Evolutionary conservation across 176 grass and related monocot genomes (phyloP).

Genomic region (Ampelocalamus luodianensis): DNA sequence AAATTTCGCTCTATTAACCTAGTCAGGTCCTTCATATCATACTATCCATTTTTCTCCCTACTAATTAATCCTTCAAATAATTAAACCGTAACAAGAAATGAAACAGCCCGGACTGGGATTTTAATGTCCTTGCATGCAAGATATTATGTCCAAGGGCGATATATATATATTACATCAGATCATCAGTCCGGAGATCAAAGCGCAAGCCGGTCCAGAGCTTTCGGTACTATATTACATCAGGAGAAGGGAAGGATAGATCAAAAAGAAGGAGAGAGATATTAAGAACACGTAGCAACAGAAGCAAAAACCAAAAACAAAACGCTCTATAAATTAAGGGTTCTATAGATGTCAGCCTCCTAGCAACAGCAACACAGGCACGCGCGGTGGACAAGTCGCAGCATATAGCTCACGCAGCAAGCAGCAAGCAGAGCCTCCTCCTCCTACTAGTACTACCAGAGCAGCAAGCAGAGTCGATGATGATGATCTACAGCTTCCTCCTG

Average conservation of each 20-base stretch:
- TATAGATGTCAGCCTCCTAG: slow-evolving; percentile 63
- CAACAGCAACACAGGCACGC: slow-evolving; percentile 29
- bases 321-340: slow-evolving; percentile 60
- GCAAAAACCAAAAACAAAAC: slow-evolving; percentile 11
- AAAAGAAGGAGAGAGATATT: slow-evolving; percentile 31
- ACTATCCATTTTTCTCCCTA: background rate
- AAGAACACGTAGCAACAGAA: slow-evolving; percentile 24
- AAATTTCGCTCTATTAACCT: background rate
- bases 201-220: slow-evolving; percentile 44
- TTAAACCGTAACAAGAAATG: no score
- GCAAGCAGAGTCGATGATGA: background rate
- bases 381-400: slow-evolving; percentile 11
- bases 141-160: slow-evolving; percentile 15
- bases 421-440: slow-evolving; percentile 18
- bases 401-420: slow-evolving; percentile 23
- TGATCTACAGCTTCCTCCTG: slow-evolving; percentile 64
- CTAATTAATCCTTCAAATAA: background rate
- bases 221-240: slow-evolving; percentile 45
- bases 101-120: background rate
- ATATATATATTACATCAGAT: slow-evolving; percentile 47
- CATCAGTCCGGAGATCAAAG: slow-evolving; percentile 29
- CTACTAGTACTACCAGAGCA: slow-evolving; percentile 13
- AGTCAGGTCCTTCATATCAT: no score
- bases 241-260: slow-evolving; percentile 31
- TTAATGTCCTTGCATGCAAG: background rate